A percentile compares a stretch with the other conserved stretches of the same genome.
Evolutionary conservation across 1,284 basidiomycete genomes (phyloP).

Genomic region (Singerocomus rubriflavus): DNA sequence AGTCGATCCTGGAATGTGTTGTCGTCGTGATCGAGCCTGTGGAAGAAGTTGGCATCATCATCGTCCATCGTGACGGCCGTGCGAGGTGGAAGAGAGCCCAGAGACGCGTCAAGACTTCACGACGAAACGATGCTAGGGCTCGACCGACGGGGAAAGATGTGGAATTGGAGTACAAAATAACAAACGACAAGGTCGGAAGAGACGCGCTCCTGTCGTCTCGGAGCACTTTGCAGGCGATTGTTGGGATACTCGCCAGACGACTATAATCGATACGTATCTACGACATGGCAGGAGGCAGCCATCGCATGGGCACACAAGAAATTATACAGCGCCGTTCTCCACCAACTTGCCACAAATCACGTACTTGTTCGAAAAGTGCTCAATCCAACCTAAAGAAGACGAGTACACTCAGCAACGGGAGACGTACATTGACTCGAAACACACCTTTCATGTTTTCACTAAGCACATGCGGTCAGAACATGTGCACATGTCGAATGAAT

Average conservation of each 20-base stretch:
- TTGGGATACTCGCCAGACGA: no score
- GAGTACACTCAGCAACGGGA: neutral
- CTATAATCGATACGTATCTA: no score
- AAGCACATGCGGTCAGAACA: constrained; percentile 10
- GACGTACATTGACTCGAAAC: constrained; percentile 1
- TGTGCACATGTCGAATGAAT: neutral
- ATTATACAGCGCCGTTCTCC: constrained; percentile 56
- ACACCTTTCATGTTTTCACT: constrained; percentile 88
- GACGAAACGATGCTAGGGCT: neutral
- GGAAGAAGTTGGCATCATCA: constrained; percentile 31
- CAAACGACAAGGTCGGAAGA: neutral
- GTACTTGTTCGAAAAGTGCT: constrained; percentile 88
- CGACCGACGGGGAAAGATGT: neutral
- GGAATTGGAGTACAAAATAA: no score
- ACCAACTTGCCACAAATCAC: constrained; percentile 82
- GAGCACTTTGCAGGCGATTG: no score
- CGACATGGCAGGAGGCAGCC: neutral
- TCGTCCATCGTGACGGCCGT: constrained; percentile 22
- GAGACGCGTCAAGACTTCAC: neutral
- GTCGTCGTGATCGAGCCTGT: constrained; percentile 18
- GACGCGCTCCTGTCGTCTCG: neutral
- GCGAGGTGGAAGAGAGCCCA: neutral
- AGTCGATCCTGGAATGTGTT: constrained; percentile 29
- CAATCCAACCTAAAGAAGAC: constrained; percentile 69
- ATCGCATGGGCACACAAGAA: neutral